Percentiles rank a stretch among this genome's conserved stretches.
These are phyloP conservation scores for Polytolypa hystricis DNA, from an alignment of 2,329 filamentous ascomycete species.

Conservation along the genomic window DNA sequence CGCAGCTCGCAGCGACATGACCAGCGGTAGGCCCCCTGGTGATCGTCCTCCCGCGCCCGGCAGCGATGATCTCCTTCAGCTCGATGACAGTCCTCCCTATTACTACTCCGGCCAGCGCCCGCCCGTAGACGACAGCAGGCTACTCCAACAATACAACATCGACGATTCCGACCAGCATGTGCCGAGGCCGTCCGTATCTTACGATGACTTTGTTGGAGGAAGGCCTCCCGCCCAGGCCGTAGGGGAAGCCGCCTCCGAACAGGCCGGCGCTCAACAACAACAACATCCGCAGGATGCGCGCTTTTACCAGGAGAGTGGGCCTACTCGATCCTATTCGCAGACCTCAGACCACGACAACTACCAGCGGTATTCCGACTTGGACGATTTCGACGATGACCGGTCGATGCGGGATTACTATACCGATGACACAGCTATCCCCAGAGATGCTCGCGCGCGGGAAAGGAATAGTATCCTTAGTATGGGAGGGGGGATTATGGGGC, in stretches of 20 bases:
- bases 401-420: slow-evolving; percentile 63
- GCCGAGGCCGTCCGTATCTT: slow-evolving; percentile 74
- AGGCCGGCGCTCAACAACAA: too few species aligned
- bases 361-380: slow-evolving; percentile 79
- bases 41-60: slow-evolving; percentile 35
- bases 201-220: slow-evolving; percentile 85
- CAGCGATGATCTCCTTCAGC: slow-evolving; percentile 33
- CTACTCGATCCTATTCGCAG: slow-evolving; percentile 51
- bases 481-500: slow-evolving; percentile 77
- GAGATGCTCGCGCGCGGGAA: slow-evolving; percentile 50
- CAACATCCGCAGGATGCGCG: slow-evolving; percentile 3
- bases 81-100: slow-evolving; percentile 29
- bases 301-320: slow-evolving; percentile 6
- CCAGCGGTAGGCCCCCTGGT: slow-evolving; percentile 44
- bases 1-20: slow-evolving; percentile 27
- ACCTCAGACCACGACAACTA: slow-evolving; percentile 79
- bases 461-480: slow-evolving; percentile 82
- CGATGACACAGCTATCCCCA: slow-evolving; percentile 43
- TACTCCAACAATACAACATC: slow-evolving; percentile 64
- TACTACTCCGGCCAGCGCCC: slow-evolving; percentile 70
- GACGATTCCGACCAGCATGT: slow-evolving; percentile 52
- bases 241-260: slow-evolving; percentile 25
- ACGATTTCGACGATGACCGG: slow-evolving; percentile 71
- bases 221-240: slow-evolving; percentile 41
- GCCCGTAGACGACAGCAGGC: slow-evolving; percentile 68